These are phyloP conservation scores for Candida endomychidarum DNA, from an alignment of 805 yeast genomes.

Conservation along the genomic window DNA sequence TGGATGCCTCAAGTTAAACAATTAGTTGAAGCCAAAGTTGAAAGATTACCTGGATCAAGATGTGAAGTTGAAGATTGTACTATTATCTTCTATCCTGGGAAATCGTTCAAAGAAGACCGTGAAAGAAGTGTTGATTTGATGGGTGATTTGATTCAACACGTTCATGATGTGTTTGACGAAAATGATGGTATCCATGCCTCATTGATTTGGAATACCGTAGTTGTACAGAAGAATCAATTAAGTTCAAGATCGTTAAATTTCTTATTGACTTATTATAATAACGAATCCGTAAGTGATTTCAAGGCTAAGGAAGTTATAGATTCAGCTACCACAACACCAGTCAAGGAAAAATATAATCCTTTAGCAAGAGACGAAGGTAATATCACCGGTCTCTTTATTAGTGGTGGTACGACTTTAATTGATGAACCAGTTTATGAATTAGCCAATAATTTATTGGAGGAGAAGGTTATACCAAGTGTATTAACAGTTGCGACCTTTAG, in stretches of 20 bases:
- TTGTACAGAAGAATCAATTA: slow-evolving; percentile 66
- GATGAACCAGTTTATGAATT: slow-evolving; percentile 66
- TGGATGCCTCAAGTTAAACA: slow-evolving; percentile 63
- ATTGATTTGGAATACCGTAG: slow-evolving; percentile 63
- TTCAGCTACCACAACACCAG: slow-evolving; percentile 14
- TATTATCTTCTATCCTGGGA: slow-evolving; percentile 72
- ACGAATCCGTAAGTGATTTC: slow-evolving; percentile 24
- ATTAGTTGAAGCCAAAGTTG: slow-evolving; percentile 60
- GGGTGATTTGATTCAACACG: slow-evolving; percentile 84
- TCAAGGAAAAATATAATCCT: slow-evolving; percentile 8
- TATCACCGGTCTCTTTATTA: slow-evolving; percentile 41
- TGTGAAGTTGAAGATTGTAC: slow-evolving; percentile 74
- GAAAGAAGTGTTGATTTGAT: slow-evolving; percentile 66
- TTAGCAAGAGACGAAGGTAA: not conserved
- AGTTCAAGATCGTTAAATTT: slow-evolving; percentile 56
- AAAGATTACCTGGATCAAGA: slow-evolving; percentile 77
- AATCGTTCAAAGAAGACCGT: slow-evolving; percentile 55
- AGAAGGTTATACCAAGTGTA: slow-evolving; percentile 41
- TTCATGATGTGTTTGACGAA: slow-evolving; percentile 69
- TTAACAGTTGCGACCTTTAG: slow-evolving; percentile 60
- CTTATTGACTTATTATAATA: slow-evolving; percentile 40
- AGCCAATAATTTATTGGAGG: slow-evolving; percentile 43
- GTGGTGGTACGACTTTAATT: slow-evolving; percentile 68
- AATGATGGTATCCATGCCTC: slow-evolving; percentile 66
- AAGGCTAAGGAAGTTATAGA: slow-evolving; percentile 20